Percentiles rank a stretch among this genome's conserved stretches.
Evolutionary conservation across 192 early-diverging fungal species (phyloP).

Genomic region (Chytriomyces confervae): DNA sequence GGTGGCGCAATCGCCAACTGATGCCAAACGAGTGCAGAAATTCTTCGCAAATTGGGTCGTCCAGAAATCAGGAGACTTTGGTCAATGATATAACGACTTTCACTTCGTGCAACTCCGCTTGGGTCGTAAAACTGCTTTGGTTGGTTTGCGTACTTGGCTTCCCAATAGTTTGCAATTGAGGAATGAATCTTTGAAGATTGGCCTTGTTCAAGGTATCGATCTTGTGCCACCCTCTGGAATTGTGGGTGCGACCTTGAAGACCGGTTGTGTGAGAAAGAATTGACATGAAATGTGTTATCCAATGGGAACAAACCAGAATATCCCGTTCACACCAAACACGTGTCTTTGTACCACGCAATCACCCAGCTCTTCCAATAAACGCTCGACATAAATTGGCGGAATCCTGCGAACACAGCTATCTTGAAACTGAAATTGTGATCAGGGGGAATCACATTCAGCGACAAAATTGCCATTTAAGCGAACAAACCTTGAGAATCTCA

Average conservation of each 20-base stretch:
- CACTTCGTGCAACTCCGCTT: background rate
- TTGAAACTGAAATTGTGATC: background rate
- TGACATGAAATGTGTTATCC: background rate
- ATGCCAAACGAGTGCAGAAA: slow-evolving; percentile 37
- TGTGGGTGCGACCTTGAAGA: slow-evolving; percentile 32
- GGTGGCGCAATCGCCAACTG: slow-evolving; percentile 24
- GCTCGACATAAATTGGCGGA: slow-evolving; percentile 20
- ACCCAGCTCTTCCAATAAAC: slow-evolving; percentile 36
- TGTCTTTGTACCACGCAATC: slow-evolving; percentile 26
- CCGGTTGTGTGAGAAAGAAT: slow-evolving; percentile 1
- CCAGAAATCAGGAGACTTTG: slow-evolving; percentile 38
- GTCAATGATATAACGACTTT: slow-evolving; percentile 30
- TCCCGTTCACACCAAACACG: slow-evolving; percentile 32
- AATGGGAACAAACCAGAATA: slow-evolving; percentile 26
- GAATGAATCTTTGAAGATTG: slow-evolving; percentile 32
- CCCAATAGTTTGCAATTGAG: slow-evolving; percentile 35
- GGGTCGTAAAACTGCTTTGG: slow-evolving; percentile 36
- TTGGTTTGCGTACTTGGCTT: slow-evolving; percentile 33
- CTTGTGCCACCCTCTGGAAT: slow-evolving; percentile 32
- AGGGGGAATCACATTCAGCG: background rate
- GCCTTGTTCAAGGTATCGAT: slow-evolving; percentile 39
- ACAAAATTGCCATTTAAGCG: slow-evolving; percentile 1
- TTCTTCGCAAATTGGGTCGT: slow-evolving; percentile 28
- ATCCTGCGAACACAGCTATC: slow-evolving; percentile 31
- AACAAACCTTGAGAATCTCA: slow-evolving; percentile 38